Percentiles rank a stretch among this genome's conserved stretches.
phyloP scores from a whole-genome alignment of 352 stramenopile genomes.

The Salisapilia sapeloensis region DNA sequence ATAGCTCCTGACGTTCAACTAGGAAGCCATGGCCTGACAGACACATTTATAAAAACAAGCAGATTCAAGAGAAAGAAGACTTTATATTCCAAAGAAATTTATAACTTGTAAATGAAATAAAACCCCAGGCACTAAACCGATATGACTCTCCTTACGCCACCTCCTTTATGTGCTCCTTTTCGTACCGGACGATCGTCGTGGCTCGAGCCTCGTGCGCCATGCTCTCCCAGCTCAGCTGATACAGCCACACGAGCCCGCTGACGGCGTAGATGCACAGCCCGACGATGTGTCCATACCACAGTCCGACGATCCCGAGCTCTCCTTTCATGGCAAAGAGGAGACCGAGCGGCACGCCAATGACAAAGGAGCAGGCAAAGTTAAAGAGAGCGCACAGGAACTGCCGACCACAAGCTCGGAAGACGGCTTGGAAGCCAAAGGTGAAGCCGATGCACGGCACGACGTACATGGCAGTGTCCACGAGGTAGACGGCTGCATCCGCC shows the following conservation, averaged over 20 bases:
- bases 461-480: conserved; percentile 1
- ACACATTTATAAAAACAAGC: no score
- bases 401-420: conserved; percentile 7
- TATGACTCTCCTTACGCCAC: no score
- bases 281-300: conserved; percentile 12
- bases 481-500: neutral
- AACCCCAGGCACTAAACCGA: no score
- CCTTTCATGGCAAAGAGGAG: conserved; percentile 6
- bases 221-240: conserved; percentile 3
- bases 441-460: conserved; percentile 6
- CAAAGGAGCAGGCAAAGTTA: conserved; percentile 9
- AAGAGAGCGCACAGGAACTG: conserved; percentile 9
- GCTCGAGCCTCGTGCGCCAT: conserved; percentile 2
- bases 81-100: no score
- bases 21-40: no score
- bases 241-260: conserved; percentile 4
- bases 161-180: no score
- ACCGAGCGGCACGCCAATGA: conserved; percentile 7
- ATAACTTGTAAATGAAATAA: no score
- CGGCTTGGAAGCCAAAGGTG: conserved; percentile 4
- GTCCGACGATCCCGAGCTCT: conserved; percentile 8
- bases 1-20: no score
- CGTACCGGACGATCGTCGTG: no score
- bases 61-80: no score
- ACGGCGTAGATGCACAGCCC: conserved; percentile 5